These are phyloP conservation scores for Pouteria glomerata DNA, from an alignment of 148 eudicot species.

Conservation along the genomic window DNA sequence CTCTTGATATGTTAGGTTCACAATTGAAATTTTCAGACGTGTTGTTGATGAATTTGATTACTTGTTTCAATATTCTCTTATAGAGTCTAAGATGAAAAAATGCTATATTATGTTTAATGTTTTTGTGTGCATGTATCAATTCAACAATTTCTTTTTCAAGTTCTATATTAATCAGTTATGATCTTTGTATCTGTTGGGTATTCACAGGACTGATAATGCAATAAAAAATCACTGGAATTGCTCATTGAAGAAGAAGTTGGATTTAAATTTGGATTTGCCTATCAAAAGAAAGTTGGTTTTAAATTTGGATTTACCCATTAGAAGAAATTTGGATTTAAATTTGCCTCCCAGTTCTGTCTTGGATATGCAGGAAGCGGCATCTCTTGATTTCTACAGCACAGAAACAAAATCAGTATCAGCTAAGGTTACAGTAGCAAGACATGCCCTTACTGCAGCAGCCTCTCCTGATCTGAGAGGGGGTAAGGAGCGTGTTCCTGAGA, in stretches of 20 bases:
- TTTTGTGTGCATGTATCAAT: no score
- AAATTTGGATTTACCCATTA: no score
- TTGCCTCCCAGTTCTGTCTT: conserved; percentile 19
- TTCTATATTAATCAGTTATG: no score
- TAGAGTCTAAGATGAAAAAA: no score
- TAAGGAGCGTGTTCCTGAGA: conserved; percentile 21
- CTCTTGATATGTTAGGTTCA: background rate
- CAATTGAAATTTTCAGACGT: background rate
- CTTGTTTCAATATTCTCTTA: no score
- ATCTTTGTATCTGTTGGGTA: background rate
- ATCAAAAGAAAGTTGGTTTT: no score
- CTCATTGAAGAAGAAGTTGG: conserved; percentile 57
- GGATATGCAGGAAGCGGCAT: conserved; percentile 17
- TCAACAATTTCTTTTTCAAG: no score
- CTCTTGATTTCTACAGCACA: conserved; percentile 16
- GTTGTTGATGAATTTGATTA: background rate
- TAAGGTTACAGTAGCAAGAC: conserved; percentile 11
- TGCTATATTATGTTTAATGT: no score
- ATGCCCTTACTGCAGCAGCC: conserved; percentile 2
- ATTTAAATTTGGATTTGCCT: conserved; percentile 28
- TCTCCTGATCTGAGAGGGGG: conserved; percentile 5
- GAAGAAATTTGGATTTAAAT: conserved; percentile 40
- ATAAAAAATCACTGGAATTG: conserved; percentile 93
- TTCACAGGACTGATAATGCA: conserved; percentile 78
- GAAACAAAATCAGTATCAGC: conserved; percentile 19